Conservation (phyloP, 2,329 filamentous ascomycete genomes). For the Ampelomyces quisqualis region DNA sequence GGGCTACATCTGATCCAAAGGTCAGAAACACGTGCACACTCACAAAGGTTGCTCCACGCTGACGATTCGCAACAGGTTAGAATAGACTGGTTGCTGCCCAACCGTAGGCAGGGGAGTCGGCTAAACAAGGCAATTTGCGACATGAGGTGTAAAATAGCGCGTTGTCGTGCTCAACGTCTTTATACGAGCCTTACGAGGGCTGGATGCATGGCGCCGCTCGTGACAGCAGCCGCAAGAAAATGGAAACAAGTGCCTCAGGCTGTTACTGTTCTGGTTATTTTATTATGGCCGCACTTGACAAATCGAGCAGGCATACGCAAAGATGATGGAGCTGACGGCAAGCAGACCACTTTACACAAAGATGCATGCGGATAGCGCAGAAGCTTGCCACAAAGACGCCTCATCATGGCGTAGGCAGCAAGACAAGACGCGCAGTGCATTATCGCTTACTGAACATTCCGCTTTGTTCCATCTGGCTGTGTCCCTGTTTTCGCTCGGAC, state of each 20-base stretch:
- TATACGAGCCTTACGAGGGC: too few species aligned
- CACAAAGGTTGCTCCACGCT: constrained; percentile 9
- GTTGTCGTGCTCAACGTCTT: too few species aligned
- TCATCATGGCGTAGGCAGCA: not conserved
- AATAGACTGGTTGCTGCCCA: constrained; percentile 13
- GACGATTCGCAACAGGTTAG: constrained; percentile 22
- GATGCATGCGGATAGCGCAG: constrained; percentile 2
- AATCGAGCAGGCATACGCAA: too few species aligned
- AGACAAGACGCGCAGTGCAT: not conserved
- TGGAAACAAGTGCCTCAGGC: constrained; percentile 16
- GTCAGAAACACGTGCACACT: constrained; percentile 51
- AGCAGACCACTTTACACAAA: constrained; percentile 11
- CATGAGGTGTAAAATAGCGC: constrained; percentile 3
- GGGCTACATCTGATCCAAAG: constrained; percentile 95
- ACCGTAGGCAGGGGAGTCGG: not conserved
- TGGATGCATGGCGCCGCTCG: constrained; percentile 4
- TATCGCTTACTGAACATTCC: not conserved
- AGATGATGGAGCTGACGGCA: constrained; percentile 13
- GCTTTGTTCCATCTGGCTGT: not conserved
- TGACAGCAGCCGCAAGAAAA: constrained; percentile 16
- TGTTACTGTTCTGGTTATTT: constrained; percentile 7
- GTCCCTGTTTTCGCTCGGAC: too few species aligned
- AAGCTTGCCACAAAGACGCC: too few species aligned
- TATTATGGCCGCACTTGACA: too few species aligned
- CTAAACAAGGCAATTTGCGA: constrained; percentile 7